Evolutionary conservation across 2,329 filamentous ascomycete species (phyloP).

Genomic region (Hirsutella rhossiliensis): DNA sequence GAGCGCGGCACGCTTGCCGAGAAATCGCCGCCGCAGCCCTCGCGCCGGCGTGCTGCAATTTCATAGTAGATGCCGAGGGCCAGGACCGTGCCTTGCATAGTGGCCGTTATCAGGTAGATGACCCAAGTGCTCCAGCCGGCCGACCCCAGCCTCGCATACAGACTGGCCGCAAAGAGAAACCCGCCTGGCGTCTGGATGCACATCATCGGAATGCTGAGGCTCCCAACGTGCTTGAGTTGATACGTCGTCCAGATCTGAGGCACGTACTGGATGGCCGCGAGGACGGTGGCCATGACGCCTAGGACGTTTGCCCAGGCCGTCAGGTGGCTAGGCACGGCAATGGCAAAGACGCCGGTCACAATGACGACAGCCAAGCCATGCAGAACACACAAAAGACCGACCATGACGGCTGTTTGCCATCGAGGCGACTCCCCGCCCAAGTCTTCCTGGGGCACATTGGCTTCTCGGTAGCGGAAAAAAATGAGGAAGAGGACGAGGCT

Average conservation of each 20-base stretch:
- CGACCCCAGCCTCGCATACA: slow-evolving; percentile 66
- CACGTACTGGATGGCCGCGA: slow-evolving; percentile 84
- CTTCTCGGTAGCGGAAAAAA: slow-evolving; percentile 66
- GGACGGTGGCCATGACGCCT: slow-evolving; percentile 63
- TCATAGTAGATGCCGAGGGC: slow-evolving; percentile 72
- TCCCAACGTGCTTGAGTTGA: slow-evolving; percentile 72
- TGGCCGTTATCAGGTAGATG: slow-evolving; percentile 76
- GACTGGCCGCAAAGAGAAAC: slow-evolving; percentile 75
- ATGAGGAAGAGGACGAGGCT: slow-evolving; percentile 89
- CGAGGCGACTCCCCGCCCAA: slow-evolving; percentile 43
- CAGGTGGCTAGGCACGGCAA: slow-evolving; percentile 50
- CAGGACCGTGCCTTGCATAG: slow-evolving; percentile 72
- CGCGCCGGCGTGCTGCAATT: slow-evolving; percentile 28
- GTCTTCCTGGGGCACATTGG: slow-evolving; percentile 35
- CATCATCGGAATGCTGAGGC: slow-evolving; percentile 95
- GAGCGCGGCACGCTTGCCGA: slow-evolving; percentile 15
- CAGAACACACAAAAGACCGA: slow-evolving; percentile 60
- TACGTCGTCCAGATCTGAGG: slow-evolving; percentile 94
- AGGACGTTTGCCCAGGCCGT: slow-evolving; percentile 75
- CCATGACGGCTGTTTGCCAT: slow-evolving; percentile 67
- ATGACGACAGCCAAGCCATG: slow-evolving; percentile 64
- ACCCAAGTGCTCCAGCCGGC: slow-evolving; percentile 94
- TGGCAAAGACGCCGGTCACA: slow-evolving; percentile 55
- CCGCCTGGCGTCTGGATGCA: slow-evolving; percentile 92
- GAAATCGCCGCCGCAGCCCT: slow-evolving; percentile 10